phyloP scores from a whole-genome alignment of 495 filamentous ascomycete species.

The Penicillium verhagenii region DNA sequence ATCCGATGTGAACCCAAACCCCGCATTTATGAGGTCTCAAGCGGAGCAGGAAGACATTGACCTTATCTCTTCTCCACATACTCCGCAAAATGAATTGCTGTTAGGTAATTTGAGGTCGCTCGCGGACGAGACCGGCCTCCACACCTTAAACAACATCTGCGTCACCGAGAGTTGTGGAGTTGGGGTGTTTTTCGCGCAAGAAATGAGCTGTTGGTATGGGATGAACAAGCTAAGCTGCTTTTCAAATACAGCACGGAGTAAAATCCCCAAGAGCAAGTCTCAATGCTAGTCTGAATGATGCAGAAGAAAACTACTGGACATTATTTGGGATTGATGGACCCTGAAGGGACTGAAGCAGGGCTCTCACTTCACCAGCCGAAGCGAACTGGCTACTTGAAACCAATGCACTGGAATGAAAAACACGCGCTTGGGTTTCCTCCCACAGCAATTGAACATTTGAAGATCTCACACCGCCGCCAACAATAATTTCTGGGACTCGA shows the following conservation, averaged over 20 bases:
- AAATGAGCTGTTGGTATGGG: too few species aligned
- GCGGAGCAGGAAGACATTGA: not conserved
- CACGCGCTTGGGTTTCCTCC: slow-evolving; percentile 21
- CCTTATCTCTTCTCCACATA: not conserved
- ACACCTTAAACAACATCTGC: not conserved
- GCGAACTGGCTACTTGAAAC: not conserved
- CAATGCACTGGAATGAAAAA: slow-evolving; percentile 44
- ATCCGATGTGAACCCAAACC: slow-evolving; percentile 3
- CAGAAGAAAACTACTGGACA: too few species aligned
- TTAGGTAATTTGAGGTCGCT: slow-evolving; percentile 4
- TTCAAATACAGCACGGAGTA: too few species aligned
- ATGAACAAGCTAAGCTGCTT: too few species aligned
- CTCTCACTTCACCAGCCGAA: not conserved
- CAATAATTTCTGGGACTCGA: slow-evolving; percentile 25
- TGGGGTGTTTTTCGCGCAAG: too few species aligned
- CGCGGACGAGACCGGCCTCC: slow-evolving; percentile 5
- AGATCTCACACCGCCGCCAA: slow-evolving; percentile 42
- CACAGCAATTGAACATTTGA: slow-evolving; percentile 31
- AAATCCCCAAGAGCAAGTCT: too few species aligned
- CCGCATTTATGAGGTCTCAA: slow-evolving; percentile 2
- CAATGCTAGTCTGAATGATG: too few species aligned
- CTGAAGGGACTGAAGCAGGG: not conserved
- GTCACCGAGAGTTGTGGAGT: too few species aligned
- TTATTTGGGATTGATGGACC: not conserved
- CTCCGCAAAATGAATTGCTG: not conserved